Evolutionary conservation across 495 filamentous ascomycete genomes (phyloP).

Genomic region (Tricharina praecox): DNA sequence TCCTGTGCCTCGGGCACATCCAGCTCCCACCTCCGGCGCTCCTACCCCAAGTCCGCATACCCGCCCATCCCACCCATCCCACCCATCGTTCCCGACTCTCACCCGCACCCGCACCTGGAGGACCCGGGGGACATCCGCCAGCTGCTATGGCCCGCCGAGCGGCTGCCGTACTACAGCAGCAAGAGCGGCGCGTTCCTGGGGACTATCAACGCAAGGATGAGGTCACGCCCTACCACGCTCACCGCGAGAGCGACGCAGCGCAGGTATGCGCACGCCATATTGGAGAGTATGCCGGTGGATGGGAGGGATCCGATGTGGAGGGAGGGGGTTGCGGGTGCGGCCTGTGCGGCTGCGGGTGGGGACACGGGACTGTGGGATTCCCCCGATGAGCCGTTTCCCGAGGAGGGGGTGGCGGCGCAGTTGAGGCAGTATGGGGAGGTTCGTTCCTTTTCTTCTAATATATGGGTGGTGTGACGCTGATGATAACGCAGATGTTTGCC

Average conservation of each 20-base stretch:
- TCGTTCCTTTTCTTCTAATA: too few species aligned
- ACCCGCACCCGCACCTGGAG: not conserved
- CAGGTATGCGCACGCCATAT: not conserved
- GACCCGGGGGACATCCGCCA: not conserved
- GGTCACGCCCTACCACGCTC: not conserved
- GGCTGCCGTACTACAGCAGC: not conserved
- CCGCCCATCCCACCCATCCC: not conserved
- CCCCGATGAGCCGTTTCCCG: not conserved
- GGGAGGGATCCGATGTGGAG: not conserved
- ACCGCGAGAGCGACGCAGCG: not conserved
- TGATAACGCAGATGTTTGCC: conserved; percentile 9
- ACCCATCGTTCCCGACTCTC: not conserved
- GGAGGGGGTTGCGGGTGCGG: not conserved
- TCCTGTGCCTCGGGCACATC: too few species aligned
- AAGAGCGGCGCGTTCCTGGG: not conserved
- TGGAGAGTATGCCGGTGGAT: not conserved
- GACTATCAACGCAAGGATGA: not conserved
- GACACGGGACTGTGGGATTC: conserved; percentile 1
- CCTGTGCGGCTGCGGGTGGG: not conserved
- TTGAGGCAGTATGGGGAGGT: conserved; percentile 1
- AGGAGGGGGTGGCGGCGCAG: not conserved
- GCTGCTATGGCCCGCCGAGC: not conserved
- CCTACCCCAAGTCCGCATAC: too few species aligned
- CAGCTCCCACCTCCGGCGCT: too few species aligned
- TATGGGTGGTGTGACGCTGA: too few species aligned